Evolutionary conservation across 2,329 filamentous ascomycete genomes (phyloP), one percentile per base, ranked within the genome.

Genomic region (Beauveria asiatica): DNA sequence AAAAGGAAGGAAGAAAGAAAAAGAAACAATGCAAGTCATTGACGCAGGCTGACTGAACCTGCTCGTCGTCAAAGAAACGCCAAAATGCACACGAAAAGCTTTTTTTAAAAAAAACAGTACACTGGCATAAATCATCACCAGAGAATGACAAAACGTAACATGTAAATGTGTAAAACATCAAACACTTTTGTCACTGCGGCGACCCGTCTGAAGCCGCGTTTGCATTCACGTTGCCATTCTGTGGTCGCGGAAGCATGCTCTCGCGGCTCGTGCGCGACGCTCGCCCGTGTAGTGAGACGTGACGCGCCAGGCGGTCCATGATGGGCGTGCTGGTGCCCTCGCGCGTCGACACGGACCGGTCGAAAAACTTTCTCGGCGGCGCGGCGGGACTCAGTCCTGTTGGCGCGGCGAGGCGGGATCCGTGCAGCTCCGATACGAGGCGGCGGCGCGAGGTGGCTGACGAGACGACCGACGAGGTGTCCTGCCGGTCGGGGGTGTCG

Each of bases 401-500:
- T 10, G 77, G 73, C 5, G 72, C 68, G 3, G 75, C 71, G 9
- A 83, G 67, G 27, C 81, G 77, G 55, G 79, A 78, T 60, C 67
- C 65, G 39, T 76, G 76, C 48, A 80, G 68, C 23, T 75, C 77
- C 8, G 80, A 75, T 17, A 76, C 75, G 54, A 84, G 72, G 21
- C 83, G 78, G 55, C 83, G 78, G 48, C 82, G 77, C 6, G 82
- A 81, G 17, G 85, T 70, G 13, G 76, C 75, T 2, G 80, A 78
- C 25, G 78, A 76, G 3, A 71, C 75, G 66, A 33, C 72, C 63
- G 37, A 70, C 67, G 66, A 57, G 37, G 74, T 61, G 37, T 65
- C 76, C 10, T 66, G 67, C 17, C 57, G 23, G 27, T 59, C 57
- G 30, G 74, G 70, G 13, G 73, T 68, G 19, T 72, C 63, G 16